phyloP scores from a whole-genome alignment of 2,329 filamentous ascomycete species.

The Xylariaceae sp. region DNA sequence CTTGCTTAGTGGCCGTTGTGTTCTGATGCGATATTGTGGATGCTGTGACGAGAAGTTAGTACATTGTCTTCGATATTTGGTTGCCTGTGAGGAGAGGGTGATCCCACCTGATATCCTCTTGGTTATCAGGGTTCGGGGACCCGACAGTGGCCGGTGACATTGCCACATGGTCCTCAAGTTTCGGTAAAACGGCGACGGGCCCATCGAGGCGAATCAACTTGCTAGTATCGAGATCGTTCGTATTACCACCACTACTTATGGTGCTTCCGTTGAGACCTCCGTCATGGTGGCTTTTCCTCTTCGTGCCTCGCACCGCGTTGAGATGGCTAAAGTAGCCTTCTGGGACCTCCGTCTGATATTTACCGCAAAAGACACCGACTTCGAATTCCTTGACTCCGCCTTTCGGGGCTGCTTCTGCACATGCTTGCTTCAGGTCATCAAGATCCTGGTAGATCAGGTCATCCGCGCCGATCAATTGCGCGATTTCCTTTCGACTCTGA shows the following conservation, averaged over 20 bases:
- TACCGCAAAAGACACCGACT: constrained; percentile 85
- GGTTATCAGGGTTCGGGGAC: constrained; percentile 13
- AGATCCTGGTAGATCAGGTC: constrained; percentile 74
- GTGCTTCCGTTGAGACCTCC: constrained; percentile 7
- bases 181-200: neutral
- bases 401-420: constrained; percentile 57
- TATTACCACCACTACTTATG: neutral
- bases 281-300: constrained; percentile 45
- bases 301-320: constrained; percentile 66
- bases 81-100: too few species aligned
- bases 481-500: constrained; percentile 37
- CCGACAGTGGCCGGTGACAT: neutral
- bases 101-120: constrained; percentile 21
- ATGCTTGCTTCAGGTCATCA: constrained; percentile 74
- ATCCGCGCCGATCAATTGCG: constrained; percentile 60
- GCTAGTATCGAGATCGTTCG: neutral
- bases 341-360: constrained; percentile 76
- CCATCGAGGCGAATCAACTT: constrained; percentile 6
- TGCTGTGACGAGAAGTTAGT: constrained; percentile 5
- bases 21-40: constrained; percentile 21
- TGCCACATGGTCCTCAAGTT: neutral
- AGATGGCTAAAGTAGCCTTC: constrained; percentile 79
- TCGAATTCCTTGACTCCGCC: constrained; percentile 66
- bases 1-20: neutral
- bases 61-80: neutral